A percentile compares a stretch with the other conserved stretches of the same genome.
Conservation (phyloP, 345 rosid species). For the Pugionium dolabratum region DNA sequence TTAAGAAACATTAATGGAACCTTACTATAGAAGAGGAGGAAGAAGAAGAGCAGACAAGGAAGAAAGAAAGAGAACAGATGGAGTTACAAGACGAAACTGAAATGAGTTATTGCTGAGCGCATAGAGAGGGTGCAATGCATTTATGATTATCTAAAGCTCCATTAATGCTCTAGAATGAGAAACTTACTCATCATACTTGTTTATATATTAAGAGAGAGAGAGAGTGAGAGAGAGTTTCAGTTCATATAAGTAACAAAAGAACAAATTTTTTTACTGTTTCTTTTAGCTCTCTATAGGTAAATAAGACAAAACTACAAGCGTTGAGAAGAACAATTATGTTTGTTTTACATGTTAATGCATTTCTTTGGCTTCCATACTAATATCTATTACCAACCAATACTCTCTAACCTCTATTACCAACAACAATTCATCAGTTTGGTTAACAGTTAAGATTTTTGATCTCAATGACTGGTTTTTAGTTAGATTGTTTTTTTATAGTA, state of each 20-base stretch:
- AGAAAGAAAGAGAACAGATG: slow-evolving; percentile 38
- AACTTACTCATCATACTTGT: slow-evolving; percentile 29
- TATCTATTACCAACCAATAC: too few relatives aligned
- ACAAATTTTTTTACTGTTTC: slow-evolving; percentile 23
- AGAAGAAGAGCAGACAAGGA: slow-evolving; percentile 27
- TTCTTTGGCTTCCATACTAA: too few relatives aligned
- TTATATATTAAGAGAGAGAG: neutral
- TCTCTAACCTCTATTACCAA: too few relatives aligned
- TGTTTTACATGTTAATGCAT: too few relatives aligned
- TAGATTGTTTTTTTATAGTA: too few relatives aligned
- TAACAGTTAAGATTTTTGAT: too few relatives aligned
- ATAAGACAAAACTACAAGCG: neutral
- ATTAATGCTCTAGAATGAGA: slow-evolving; percentile 39
- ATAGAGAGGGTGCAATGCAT: slow-evolving; percentile 76
- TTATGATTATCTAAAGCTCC: slow-evolving; percentile 54
- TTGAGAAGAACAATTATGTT: too few relatives aligned
- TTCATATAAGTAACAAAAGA: slow-evolving; percentile 13
- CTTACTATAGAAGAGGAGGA: slow-evolving; percentile 20
- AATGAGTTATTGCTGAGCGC: slow-evolving; percentile 73
- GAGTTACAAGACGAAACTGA: slow-evolving; percentile 32
- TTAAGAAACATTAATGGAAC: slow-evolving; percentile 25
- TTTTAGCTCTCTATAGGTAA: slow-evolving; percentile 16
- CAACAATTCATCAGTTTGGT: too few relatives aligned
- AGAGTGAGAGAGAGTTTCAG: slow-evolving; percentile 17
- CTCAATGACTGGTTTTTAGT: too few relatives aligned